Base-by-base conservation (phyloP, 176 grass and related monocot species). In the Avena sativa region DNA sequence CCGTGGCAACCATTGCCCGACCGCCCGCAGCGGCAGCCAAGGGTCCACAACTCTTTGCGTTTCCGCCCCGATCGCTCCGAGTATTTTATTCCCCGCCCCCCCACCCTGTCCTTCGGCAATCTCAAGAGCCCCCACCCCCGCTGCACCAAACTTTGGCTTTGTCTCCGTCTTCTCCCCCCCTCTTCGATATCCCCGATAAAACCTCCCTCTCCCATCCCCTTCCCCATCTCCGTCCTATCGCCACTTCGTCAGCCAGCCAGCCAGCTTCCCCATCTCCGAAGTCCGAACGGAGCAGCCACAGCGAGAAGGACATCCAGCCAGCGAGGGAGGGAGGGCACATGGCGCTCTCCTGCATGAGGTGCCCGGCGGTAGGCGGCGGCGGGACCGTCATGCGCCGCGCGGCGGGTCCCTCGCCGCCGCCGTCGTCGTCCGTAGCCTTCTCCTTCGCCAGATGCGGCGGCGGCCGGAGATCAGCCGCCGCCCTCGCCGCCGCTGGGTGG, bases 161-260 rank as follows among this genome's bases (percentile, higher is more conserved):
- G 61, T 11, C 69, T 57, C 55, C 55, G 49, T 50, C 49, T 23
- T n/a, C 6, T 8, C 15, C 3, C 1, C 1, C 2, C 13, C 15
- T 8, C 52, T 71, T 87, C 85, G 88, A 93, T 93, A 86, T 68
- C 78, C 86, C 91, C 86, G 76, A 93, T 86, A 85, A 81, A 90
- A 90, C 74, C 84, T 73, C 17, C 53, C 13, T 17, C 8, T 4
- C 26, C 7, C 76, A 9, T 9, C 19, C 55, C 69, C 58, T 7
- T 21, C 32, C 78, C 48, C 73, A 53, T 34, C 79, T 25, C 20
- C 36, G 34, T 47, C 21, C 67, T 76, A 23, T 49, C 74, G 10
- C 43, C 86, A 14, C 21, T 26, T 49, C 36, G 38, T 7, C 69
- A 21, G 43, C 44, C 40, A 43, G 40, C 40, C n/a, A 28, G 47